Base-by-base conservation (phyloP, 148 eudicot species). In the Linanthus parryae region DNA sequence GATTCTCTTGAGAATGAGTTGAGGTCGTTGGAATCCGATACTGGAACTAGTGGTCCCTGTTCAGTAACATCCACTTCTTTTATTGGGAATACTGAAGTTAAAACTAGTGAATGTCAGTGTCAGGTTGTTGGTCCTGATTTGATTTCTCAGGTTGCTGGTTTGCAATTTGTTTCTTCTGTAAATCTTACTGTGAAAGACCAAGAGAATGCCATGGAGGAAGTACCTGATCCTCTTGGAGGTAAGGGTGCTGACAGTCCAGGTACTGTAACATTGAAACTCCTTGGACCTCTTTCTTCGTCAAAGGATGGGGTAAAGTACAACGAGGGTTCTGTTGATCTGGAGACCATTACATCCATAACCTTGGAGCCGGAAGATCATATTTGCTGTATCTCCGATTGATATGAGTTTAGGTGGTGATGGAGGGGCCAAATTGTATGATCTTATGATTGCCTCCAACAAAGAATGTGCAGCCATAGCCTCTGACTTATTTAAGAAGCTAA, bases 1-100 rank as follows among this genome's bases (percentile, higher is more conserved):
- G 99, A 88, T 65, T 67, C 58, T 5, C 91, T 87, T 50, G 99
- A 92, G 71, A 79, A 54, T 64, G 96, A 92, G 58, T 58, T 92
- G 59, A 80, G 80, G 56, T 69, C 58, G 17, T 56, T 81, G 53
- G 65, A 36, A 22, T 44, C 71, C 41, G 66, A 66, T 40, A 22
- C 66, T 59, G 61, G 24, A 50, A 63, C 35, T 57, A 49, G 9
- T 29, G 8, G 48, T 28, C 62, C 57, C 36, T 30, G 27, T 67
- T 73, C 72, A 7, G 61, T 68, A 44, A 66, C 63, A 31, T 72
- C 82, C 58, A 56, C 68, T 56, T 65, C 70, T 53, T 43, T 61
- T 20, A 54, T 56, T 18, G 54, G 19, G 15, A 63, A 73, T 25
- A 52, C 56, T 57, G 61, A 61, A 58, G 68, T 58, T 44, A 54